Percentiles rank a stretch among this genome's conserved stretches.
These are phyloP conservation scores for Aspergillus udagawae DNA, from an alignment of 2,329 filamentous ascomycete species.

Conservation along the genomic window DNA sequence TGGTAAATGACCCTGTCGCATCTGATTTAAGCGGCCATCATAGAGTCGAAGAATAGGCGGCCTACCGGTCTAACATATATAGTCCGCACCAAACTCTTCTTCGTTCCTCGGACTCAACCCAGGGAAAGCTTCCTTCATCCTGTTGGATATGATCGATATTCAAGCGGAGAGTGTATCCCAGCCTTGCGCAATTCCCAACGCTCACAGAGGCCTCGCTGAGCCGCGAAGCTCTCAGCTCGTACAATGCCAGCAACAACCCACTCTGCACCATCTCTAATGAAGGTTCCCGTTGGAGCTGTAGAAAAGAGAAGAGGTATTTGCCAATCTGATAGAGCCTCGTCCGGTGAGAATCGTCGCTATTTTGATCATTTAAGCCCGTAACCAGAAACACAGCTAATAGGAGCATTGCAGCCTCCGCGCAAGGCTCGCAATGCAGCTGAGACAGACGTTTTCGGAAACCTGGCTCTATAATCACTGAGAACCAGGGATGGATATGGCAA, in stretches of 20 bases:
- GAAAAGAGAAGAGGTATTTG: slow-evolving; percentile 3
- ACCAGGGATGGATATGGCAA: slow-evolving; percentile 5
- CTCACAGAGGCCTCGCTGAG: not conserved
- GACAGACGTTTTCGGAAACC: not conserved
- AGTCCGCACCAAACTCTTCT: slow-evolving; percentile 6
- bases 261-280: slow-evolving; percentile 4
- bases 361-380: not conserved
- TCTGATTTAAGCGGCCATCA: too few species aligned
- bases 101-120: slow-evolving; percentile 3
- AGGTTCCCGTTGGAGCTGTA: not conserved
- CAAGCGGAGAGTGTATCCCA: slow-evolving; percentile 1
- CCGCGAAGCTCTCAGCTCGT: not conserved
- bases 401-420: not conserved
- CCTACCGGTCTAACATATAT: slow-evolving; percentile 8
- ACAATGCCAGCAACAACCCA: not conserved
- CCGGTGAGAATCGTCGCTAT: not conserved
- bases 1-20: not conserved
- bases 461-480: slow-evolving; percentile 1
- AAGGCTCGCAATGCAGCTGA: not conserved
- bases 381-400: not conserved
- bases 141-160: not conserved
- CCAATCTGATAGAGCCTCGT: not conserved
- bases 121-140: not conserved
- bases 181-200: slow-evolving; percentile 3
- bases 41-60: not conserved